Evolutionary conservation across 208 protist species (phyloP).

Genomic region (Leishmania arabica): DNA sequence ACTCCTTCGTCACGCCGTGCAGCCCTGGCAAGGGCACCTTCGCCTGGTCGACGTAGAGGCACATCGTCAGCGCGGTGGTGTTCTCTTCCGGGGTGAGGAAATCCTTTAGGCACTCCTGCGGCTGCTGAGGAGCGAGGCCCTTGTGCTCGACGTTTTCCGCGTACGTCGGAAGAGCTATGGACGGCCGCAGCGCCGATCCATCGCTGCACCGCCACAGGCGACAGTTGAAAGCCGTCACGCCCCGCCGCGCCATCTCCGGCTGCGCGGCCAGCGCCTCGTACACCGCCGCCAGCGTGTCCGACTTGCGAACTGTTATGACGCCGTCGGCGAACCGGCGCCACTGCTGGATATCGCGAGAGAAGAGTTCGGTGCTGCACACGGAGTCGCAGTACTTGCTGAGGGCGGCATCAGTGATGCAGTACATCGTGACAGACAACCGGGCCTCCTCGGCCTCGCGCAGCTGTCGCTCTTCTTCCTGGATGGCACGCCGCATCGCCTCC

Average conservation of each 20-base stretch:
- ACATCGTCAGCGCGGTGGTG: constrained; percentile 32
- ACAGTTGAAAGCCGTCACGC: constrained; percentile 35
- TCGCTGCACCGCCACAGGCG: constrained; percentile 56
- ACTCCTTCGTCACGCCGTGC: constrained; percentile 17
- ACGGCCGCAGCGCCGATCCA: constrained; percentile 28
- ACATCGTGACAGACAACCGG: constrained; percentile 41
- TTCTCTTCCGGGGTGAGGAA: constrained; percentile 35
- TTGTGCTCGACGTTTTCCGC: constrained; percentile 15
- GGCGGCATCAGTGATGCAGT: constrained; percentile 58
- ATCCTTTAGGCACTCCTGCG: constrained; percentile 22
- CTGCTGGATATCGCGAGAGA: constrained; percentile 37
- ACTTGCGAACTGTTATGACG: constrained; percentile 58
- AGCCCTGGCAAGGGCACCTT: constrained; percentile 25
- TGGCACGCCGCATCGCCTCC: constrained; percentile 51
- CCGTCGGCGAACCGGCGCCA: constrained; percentile 37
- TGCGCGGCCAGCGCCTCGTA: constrained; percentile 57
- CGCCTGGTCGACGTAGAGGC: constrained; percentile 56
- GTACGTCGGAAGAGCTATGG: constrained; percentile 39
- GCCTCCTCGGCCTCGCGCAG: constrained; percentile 45
- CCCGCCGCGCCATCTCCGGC: constrained; percentile 23
- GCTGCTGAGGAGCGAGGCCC: not conserved
- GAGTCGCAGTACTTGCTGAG: constrained; percentile 40
- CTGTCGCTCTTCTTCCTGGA: constrained; percentile 57
- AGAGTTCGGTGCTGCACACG: constrained; percentile 47
- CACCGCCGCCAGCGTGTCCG: constrained; percentile 39